Evolutionary conservation across 495 filamentous ascomycete species (phyloP), one percentile per base, ranked within the genome.

Genomic region (Lasiosphaeria hispida): DNA sequence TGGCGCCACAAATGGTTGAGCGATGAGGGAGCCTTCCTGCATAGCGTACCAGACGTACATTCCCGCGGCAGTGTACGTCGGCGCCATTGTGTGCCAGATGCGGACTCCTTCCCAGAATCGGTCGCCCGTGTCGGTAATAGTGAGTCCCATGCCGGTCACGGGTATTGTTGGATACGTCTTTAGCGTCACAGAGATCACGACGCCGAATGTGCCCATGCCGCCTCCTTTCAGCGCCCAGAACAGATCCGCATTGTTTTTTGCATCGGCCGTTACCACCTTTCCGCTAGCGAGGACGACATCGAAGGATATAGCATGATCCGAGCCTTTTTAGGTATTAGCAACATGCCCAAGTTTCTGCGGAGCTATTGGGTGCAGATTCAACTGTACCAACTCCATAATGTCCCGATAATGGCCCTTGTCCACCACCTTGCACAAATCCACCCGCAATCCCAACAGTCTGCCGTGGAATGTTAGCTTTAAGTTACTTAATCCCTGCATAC

Each of bases 151-250:
- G 7, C 63, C 58, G 8, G 70, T 62, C 50, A 79, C n/a, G 1
- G 36, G 56, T 11, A 69, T 40, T 14, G 59, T 62, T 14, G 69
- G 67, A 41, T 64, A 68, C 13, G 72, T 71, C 47, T 70, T 72
- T 2, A 76, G 63, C 0, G 70, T 75, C 47, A 77, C 63, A 0
- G 77, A 79, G 14, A 66, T 64, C 4, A 86, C 81, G 3, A 83
- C 77, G 2, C 76, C 84, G 30, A 76, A 85, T 17, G 76, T 82
- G 1, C 81, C 79, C 5, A 69, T 77, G 14, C 82, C 83, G 7
- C 83, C 83, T 11, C 83, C 84, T 36, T 73, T 73, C 0, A 86
- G 69, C 8, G 85, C 85, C 83, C 78, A 87, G 74, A 83, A 87
- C 1, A 86, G 75, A 37, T 86, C 84, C 0, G 71, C 49, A 40